Conservation (phyloP, 164 flowering plant genomes). For the Berberis vulgaris region DNA sequence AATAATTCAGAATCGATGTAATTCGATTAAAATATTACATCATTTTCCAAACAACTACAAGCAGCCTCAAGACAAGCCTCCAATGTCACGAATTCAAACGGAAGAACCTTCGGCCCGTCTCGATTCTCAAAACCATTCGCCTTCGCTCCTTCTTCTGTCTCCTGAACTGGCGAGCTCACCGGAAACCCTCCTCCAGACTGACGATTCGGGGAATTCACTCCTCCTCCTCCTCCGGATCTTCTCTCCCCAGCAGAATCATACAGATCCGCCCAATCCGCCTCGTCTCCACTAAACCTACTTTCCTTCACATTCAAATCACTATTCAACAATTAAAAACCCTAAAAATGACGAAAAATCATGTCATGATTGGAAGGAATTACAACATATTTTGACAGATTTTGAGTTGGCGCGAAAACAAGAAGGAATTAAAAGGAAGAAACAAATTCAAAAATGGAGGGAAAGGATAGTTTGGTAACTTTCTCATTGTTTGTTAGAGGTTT, state of each 20-base stretch:
- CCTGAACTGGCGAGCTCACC: conserved; percentile 22
- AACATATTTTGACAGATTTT: no score
- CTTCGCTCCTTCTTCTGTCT: conserved; percentile 34
- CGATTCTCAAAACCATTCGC: conserved; percentile 31
- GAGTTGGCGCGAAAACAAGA: no score
- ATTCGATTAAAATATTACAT: conserved; percentile 27
- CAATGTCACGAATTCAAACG: conserved; percentile 87
- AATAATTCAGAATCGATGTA: neutral
- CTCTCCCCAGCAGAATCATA: conserved; percentile 38
- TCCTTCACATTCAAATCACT: conserved; percentile 27
- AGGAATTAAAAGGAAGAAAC: no score
- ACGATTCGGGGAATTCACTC: conserved; percentile 17
- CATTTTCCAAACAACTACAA: conserved; percentile 82
- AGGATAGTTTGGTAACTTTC: no score
- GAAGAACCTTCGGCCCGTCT: conserved; percentile 68
- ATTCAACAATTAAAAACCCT: neutral
- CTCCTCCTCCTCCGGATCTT: conserved; percentile 29
- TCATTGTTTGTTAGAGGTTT: no score
- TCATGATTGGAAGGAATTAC: no score
- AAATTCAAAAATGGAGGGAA: no score
- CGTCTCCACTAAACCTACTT: conserved; percentile 26
- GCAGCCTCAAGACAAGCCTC: conserved; percentile 98
- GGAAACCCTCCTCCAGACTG: conserved; percentile 16
- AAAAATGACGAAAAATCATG: neutral
- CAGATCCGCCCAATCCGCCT: conserved; percentile 44